Base-by-base conservation (phyloP, 169 alveolate species). In the Blepharisma undulans region DNA sequence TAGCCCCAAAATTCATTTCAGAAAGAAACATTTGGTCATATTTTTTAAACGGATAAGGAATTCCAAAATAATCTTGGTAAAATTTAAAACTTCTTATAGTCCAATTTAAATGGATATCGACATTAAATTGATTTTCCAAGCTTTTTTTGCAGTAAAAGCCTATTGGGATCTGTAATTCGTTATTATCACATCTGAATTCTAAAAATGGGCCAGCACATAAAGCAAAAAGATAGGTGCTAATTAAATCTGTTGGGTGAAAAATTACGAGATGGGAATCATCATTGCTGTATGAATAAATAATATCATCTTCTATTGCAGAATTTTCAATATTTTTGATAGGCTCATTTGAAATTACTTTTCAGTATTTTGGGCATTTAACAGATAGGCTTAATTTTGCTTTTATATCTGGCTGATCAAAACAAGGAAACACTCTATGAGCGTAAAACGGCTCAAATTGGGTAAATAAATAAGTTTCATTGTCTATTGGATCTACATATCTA, bases 1-100 rank as follows among this genome's bases (percentile, higher is more conserved):
- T 98, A 6, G 98, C 99, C 25, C 98, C 98, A 19, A 93, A 94
- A 61, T 95, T 89, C 77, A 94, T 95, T 60, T 93, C 94, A 32
- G 98, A 96, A 72, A 94, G 94, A 87, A 96, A 95, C 16, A 96
- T 94, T 81, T 95, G 93, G 89, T 97, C 99, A 90, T 94, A 93
- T 90, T 96, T 96, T n/a, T 91, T 81, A 88, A 96, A 92, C 8
- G 98, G 98, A 59, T 95, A 97, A 7, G 94, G 94, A 0, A 94
- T 89, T 19, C 94, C 96, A 88, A 96, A 97, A 91, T 93, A 96
- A 34, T 93, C 92, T 48, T 96, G 95, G 91, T 95, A 95, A 84
- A 92, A 95, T 61, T 94, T 93, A 77, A 96, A 29, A 86, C 96
- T 84, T 21, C 87, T 84, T 21, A 80, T 84, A 88, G 86, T 93